A percentile compares a stretch with the other conserved stretches of the same genome.
Evolutionary conservation across 2,329 filamentous ascomycete species (phyloP).

Genomic region (Blumeriella jaapii): DNA sequence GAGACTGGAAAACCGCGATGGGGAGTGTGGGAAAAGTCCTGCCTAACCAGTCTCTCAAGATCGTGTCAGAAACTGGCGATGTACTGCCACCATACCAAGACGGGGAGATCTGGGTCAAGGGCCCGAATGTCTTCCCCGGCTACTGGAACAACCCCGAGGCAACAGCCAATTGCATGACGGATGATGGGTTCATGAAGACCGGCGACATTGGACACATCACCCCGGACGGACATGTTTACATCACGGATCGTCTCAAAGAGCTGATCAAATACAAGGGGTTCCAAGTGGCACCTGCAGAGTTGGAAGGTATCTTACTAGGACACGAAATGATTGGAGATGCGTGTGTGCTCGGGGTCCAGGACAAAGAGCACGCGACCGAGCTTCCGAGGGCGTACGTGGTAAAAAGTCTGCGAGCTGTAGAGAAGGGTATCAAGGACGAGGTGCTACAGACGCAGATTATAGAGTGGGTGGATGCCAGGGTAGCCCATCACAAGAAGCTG

Average conservation of each 20-base stretch:
- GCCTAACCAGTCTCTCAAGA: slow-evolving; percentile 68
- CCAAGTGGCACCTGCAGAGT: slow-evolving; percentile 55
- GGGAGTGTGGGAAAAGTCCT: slow-evolving; percentile 69
- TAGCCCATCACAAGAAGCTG: slow-evolving; percentile 54
- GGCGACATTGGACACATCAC: slow-evolving; percentile 76
- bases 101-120: slow-evolving; percentile 62
- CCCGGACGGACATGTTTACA: slow-evolving; percentile 66
- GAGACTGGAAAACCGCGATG: slow-evolving; percentile 43
- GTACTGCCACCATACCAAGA: slow-evolving; percentile 37
- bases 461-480: slow-evolving; percentile 44
- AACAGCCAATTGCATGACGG: slow-evolving; percentile 55
- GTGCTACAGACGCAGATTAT: slow-evolving; percentile 35
- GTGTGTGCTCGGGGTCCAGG: slow-evolving; percentile 51
- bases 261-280: slow-evolving; percentile 53
- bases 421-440: slow-evolving; percentile 19
- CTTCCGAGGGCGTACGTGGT: slow-evolving; percentile 58
- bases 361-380: slow-evolving; percentile 51
- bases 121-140: slow-evolving; percentile 47
- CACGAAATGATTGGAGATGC: slow-evolving; percentile 41
- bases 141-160: slow-evolving; percentile 50
- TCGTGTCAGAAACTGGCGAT: slow-evolving; percentile 45
- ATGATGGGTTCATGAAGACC: slow-evolving; percentile 68
- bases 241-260: slow-evolving; percentile 72
- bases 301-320: slow-evolving; percentile 38
- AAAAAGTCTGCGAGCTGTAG: slow-evolving; percentile 20